Base-by-base conservation (phyloP, 2,329 filamentous ascomycete genomes). In the Colletotrichum salicis region DNA sequence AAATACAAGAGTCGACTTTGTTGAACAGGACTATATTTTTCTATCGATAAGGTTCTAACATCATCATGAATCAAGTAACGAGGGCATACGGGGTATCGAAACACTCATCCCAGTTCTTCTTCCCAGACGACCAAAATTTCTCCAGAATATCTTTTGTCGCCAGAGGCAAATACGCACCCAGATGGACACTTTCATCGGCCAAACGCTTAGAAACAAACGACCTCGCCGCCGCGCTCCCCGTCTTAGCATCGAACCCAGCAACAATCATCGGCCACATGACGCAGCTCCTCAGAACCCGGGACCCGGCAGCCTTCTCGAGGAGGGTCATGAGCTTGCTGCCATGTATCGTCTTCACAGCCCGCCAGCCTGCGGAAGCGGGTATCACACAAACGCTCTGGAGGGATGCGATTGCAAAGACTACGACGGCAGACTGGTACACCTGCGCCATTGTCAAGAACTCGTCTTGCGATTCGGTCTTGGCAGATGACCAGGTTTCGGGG, bases 401-500 rank as follows among this genome's bases (percentile, higher is more conserved):
- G 1, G 82, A 82, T 0, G 75, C 76, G 64, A 83, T 78, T 73
- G 79, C 81, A 71, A 82, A 83, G 11, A 84, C 52, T 6, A 77
- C 74, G 7, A 78, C 74, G 3, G 82, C 76, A 19, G 76, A 74
- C 60, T 79, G 78, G 59, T 80, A 80, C 5, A 78, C 67, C 3
- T 75, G 74, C 10, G 75, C 81, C 64, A 71, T 71, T 4, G 54
- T 56, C 4, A 76, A 33, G 6, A 74, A 73, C 5, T 55, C 58
- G 15, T 70, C 51, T 15, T 51, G 51, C 1, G 67, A 56, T 2
- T 68, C 62, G 0, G 63, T 51, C 1, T 58, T 68, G 5, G 72
- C 22, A 15, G 74, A 70, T 3, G 77, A 77, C 81, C 82, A 83
- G 37, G 73, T 29, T 22, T 78, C 77, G 1, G 80, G 69, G 0